Conservation (phyloP, 2,329 filamentous ascomycete species). For the Pseudogymnoascus sp. region DNA sequence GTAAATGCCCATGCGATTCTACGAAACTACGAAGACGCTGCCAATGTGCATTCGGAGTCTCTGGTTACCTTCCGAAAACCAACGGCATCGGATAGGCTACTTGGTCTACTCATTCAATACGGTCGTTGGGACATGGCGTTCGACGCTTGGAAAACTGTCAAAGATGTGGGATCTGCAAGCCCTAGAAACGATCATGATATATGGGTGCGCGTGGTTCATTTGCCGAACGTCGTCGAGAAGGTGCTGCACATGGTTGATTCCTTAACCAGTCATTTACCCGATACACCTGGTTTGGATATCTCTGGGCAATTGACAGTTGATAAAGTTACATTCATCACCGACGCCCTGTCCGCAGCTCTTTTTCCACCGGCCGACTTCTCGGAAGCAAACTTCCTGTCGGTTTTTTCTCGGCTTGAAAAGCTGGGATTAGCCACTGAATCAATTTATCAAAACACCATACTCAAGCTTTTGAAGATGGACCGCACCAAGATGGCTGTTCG, state of each 20-base stretch:
- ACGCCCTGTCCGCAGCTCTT: not conserved
- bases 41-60: slow-evolving; percentile 18
- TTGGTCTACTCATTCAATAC: slow-evolving; percentile 15
- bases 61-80: not conserved
- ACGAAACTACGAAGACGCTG: slow-evolving; percentile 30
- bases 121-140: slow-evolving; percentile 18
- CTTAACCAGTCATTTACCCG: not conserved
- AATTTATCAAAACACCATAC: slow-evolving; percentile 16
- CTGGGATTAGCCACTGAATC: not conserved
- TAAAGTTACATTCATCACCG: not conserved
- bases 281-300: not conserved
- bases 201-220: not conserved
- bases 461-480: slow-evolving; percentile 16
- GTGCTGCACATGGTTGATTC: not conserved
- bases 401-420: not conserved
- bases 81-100: slow-evolving; percentile 15
- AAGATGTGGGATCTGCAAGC: not conserved
- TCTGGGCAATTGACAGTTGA: not conserved
- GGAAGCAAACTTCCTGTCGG: not conserved
- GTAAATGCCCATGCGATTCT: slow-evolving; percentile 37
- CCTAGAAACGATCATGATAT: not conserved
- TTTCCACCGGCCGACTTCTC: not conserved
- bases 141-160: slow-evolving; percentile 15
- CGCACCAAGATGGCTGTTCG: slow-evolving; percentile 16
- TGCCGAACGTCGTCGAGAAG: not conserved